These are phyloP conservation scores for Plasmodium ovale DNA, from an alignment of 169 alveolate genomes.

Conservation along the genomic window DNA sequence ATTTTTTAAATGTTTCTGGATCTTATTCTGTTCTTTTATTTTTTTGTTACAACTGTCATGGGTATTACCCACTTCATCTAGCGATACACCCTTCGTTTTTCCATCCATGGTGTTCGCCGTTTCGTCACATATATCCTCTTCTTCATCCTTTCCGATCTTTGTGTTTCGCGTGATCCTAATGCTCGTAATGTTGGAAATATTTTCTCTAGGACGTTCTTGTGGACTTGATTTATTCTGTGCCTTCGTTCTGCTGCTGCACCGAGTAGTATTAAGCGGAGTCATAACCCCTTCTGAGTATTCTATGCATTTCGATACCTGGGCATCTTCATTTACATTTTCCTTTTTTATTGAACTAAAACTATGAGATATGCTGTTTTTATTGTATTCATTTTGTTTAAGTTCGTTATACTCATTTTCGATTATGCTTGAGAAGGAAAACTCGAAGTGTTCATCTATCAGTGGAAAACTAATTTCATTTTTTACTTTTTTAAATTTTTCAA, in stretches of 20 bases:
- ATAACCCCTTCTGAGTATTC: too few relatives aligned
- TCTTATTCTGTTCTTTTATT: neutral
- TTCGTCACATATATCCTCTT: too few relatives aligned
- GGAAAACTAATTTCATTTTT: slow-evolving; percentile 28
- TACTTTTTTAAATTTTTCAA: slow-evolving; percentile 57
- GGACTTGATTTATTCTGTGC: too few relatives aligned
- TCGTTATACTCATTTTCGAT: slow-evolving; percentile 3
- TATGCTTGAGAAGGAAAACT: slow-evolving; percentile 6
- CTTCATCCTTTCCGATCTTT: too few relatives aligned
- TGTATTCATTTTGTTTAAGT: neutral
- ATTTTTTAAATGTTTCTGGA: neutral
- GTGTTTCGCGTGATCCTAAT: too few relatives aligned
- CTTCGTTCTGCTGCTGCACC: too few relatives aligned
- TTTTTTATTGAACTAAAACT: slow-evolving; percentile 3
- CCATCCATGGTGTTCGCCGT: too few relatives aligned
- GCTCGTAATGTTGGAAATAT: too few relatives aligned
- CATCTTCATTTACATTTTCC: too few relatives aligned
- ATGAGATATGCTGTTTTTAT: neutral
- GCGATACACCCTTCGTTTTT: neutral
- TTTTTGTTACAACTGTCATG: slow-evolving; percentile 8
- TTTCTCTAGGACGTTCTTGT: too few relatives aligned
- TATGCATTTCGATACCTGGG: too few relatives aligned
- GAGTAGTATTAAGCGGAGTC: too few relatives aligned
- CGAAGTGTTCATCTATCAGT: slow-evolving; percentile 26
- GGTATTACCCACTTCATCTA: neutral